Base-by-base conservation (phyloP, 2,329 filamentous ascomycete genomes). In the Nigrograna mackinnonii region DNA sequence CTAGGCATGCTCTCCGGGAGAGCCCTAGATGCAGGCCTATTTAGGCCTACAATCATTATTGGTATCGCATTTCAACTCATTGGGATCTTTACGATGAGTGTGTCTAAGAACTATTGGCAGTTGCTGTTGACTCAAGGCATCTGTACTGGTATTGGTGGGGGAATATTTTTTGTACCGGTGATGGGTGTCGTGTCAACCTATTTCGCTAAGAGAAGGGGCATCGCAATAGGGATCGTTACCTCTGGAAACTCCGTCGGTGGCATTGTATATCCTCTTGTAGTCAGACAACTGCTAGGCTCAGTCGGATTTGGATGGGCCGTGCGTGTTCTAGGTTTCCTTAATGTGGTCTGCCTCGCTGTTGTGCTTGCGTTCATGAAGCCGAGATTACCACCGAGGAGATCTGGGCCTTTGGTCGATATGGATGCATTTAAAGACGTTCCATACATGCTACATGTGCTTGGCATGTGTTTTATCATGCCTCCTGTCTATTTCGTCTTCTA, bases 161-260 rank as follows among this genome's bases (percentile, higher is more conserved):
- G 63, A 6, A 54, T 62, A 5, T 58, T 64, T 42, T 67, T 67
- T 34, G 47, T 54, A 14, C 64, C 63, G 1, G 54, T 62, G 4
- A 60, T 66, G 54, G 54, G 58, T 4, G 40, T 67, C 2, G 51
- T 57, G n/a, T 49, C 59, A 1, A 83, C 80, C 0, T 85, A 84
- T 39, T 87, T 87, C 49, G 72, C 71, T 11, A 77, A 68, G 20
- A 76, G 76, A 12, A 75, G 78, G 6, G 76, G 76, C 0, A 67
- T 85, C 7, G 84, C 83, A 1, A 71, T 86, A 14, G 81, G 80
- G 0, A 70, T 84, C 6, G 73, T 74, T 1, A 79, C 82, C 0
- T 77, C 77, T 0, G 85, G 85, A 0, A 81, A 80, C 20, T 76
- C 76, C 0, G 76, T 78, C 0, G 85, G 84, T 2, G 83, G 83